These are phyloP conservation scores for Ramalina intermedia DNA, from an alignment of 495 filamentous ascomycete genomes.

Conservation along the genomic window DNA sequence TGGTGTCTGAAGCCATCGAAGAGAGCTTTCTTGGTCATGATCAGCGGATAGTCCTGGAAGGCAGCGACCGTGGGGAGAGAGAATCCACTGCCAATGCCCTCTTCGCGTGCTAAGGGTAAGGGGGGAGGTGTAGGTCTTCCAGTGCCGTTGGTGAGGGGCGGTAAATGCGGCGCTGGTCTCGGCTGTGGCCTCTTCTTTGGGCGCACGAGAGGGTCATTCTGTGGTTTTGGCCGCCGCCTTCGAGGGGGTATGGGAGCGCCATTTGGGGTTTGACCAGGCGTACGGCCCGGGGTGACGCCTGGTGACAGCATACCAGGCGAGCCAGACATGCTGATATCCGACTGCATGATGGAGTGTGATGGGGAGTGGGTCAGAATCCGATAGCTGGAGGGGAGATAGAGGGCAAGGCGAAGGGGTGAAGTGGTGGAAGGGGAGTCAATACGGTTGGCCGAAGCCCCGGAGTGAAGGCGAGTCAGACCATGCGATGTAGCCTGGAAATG, in stretches of 20 bases:
- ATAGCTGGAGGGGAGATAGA: neutral
- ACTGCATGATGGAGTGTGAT: neutral
- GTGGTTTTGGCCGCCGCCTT: conserved; percentile 33
- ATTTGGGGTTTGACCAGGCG: conserved; percentile 23
- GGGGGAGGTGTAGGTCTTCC: conserved; percentile 5
- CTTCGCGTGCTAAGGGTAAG: conserved; percentile 4
- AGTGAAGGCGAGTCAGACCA: no score
- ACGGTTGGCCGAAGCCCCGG: no score
- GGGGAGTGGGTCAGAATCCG: neutral
- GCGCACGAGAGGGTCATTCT: conserved; percentile 50
- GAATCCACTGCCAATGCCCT: conserved; percentile 43
- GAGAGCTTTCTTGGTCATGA: conserved; percentile 65
- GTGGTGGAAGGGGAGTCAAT: neutral
- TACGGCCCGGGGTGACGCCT: conserved; percentile 25
- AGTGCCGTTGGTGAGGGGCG: neutral
- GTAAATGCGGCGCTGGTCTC: neutral
- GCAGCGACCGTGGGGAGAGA: conserved; percentile 36
- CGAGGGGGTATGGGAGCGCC: conserved; percentile 20
- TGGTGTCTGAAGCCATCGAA: conserved; percentile 74
- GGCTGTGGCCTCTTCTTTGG: conserved; percentile 36
- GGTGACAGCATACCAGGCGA: conserved; percentile 35
- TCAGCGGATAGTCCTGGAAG: conserved; percentile 54
- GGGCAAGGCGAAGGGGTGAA: neutral
- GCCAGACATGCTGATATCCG: conserved; percentile 36
- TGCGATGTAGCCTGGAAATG: no score